A percentile compares a stretch with the other conserved stretches of the same genome.
Evolutionary conservation across 2,329 filamentous ascomycete genomes (phyloP).

Genomic region (Claviceps purpurea): DNA sequence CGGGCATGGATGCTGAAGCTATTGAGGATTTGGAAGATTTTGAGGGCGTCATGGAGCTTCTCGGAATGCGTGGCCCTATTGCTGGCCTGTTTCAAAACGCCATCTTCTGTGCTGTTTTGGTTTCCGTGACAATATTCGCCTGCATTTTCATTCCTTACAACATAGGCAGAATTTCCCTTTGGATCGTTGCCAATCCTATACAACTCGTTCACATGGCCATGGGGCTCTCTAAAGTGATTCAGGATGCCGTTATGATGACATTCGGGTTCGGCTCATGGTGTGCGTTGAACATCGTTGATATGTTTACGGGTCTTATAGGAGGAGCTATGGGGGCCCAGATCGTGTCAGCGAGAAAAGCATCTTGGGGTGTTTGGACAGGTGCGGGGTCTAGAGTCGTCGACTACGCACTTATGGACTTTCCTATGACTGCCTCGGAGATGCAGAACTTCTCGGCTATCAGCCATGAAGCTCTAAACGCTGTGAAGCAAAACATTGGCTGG

Average conservation of each 20-base stretch:
- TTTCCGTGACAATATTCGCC: slow-evolving; percentile 71
- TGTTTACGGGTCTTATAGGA: slow-evolving; percentile 21
- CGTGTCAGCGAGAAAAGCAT: slow-evolving; percentile 22
- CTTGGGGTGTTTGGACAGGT: slow-evolving; percentile 28
- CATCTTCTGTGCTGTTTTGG: slow-evolving; percentile 82
- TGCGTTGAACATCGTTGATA: slow-evolving; percentile 25
- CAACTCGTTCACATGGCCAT: slow-evolving; percentile 62
- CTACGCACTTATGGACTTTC: slow-evolving; percentile 36
- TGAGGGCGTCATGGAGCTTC: slow-evolving; percentile 88
- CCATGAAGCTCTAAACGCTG: slow-evolving; percentile 50
- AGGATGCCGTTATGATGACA: slow-evolving; percentile 59
- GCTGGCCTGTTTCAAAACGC: slow-evolving; percentile 86
- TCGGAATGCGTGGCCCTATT: slow-evolving; percentile 90
- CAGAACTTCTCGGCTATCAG: slow-evolving; percentile 66
- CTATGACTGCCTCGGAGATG: slow-evolving; percentile 47
- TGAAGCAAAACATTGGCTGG: slow-evolving; percentile 39
- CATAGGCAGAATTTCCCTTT: slow-evolving; percentile 71
- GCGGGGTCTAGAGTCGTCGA: slow-evolving; percentile 35
- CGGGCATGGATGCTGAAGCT: slow-evolving; percentile 59
- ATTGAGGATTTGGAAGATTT: slow-evolving; percentile 85
- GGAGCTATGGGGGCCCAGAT: slow-evolving; percentile 18
- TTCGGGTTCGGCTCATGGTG: slow-evolving; percentile 40
- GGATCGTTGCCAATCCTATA: slow-evolving; percentile 67
- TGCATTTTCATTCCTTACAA: slow-evolving; percentile 90
- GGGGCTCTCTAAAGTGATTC: slow-evolving; percentile 60